Evolutionary conservation across 176 grass and related monocot genomes (phyloP).

Genomic region (Oryza meridionalis): DNA sequence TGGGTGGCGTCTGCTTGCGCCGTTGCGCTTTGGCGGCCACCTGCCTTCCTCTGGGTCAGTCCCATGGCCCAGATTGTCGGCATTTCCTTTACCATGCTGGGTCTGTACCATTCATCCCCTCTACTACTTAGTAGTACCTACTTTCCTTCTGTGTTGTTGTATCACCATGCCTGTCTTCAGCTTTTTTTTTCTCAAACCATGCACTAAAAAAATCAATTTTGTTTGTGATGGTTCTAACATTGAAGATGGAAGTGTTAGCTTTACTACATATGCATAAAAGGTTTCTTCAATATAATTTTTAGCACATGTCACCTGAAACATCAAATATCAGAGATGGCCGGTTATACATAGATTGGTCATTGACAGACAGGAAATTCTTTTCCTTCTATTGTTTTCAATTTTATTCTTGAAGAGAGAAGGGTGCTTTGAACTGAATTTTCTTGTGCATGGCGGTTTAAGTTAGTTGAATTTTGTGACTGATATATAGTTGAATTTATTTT

Average conservation of each 20-base stretch:
- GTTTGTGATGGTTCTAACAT: neutral
- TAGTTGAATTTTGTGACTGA: slow-evolving; percentile 3
- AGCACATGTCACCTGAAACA: too few species aligned
- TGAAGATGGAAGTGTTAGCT: neutral
- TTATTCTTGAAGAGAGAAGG: neutral
- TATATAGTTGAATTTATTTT: slow-evolving; percentile 7
- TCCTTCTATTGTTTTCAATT: neutral
- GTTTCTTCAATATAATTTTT: too few species aligned
- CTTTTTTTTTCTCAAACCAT: neutral
- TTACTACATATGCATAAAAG: neutral
- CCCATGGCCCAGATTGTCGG: slow-evolving; percentile 61
- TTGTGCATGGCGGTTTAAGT: neutral
- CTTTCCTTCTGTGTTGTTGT: too few species aligned
- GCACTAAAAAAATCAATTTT: neutral
- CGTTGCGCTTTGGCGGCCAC: slow-evolving; percentile 67
- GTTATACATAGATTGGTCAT: neutral
- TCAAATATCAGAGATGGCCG: neutral
- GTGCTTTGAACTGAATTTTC: neutral
- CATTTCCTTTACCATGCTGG: slow-evolving; percentile 83
- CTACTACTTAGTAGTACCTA: neutral
- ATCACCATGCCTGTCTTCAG: too few species aligned
- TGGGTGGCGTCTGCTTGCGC: slow-evolving; percentile 73
- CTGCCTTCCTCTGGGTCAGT: slow-evolving; percentile 71
- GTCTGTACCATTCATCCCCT: slow-evolving; percentile 20
- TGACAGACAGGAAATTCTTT: neutral